A percentile compares a stretch with the other conserved stretches of the same genome.
phyloP scores from a whole-genome alignment of 208 protist species.

The Chromosphaera perkinsii region DNA sequence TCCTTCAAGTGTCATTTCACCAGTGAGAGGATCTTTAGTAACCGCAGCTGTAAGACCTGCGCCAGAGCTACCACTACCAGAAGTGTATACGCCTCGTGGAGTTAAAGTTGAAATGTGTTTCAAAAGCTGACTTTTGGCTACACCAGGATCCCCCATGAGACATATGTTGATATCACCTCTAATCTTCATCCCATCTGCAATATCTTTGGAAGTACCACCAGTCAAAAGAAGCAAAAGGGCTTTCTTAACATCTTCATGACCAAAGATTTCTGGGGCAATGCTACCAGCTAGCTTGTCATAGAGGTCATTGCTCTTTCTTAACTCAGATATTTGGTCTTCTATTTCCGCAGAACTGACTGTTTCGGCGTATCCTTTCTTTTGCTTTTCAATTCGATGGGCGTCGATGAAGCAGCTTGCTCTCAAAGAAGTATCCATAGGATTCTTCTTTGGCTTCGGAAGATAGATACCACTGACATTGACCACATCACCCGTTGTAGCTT shows the following conservation, averaged over 20 bases:
- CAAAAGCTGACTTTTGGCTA: constrained; percentile 79
- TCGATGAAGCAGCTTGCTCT: constrained; percentile 39
- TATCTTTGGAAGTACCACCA: constrained; percentile 51
- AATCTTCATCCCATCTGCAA: constrained; percentile 53
- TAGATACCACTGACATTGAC: constrained; percentile 57
- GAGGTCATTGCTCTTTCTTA: constrained; percentile 10
- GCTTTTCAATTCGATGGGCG: background rate
- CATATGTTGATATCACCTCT: constrained; percentile 97
- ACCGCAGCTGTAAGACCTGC: constrained; percentile 81
- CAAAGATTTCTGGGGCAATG: constrained; percentile 81
- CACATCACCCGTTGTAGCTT: constrained; percentile 62
- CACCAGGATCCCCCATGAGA: constrained; percentile 97
- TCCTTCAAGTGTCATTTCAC: constrained; percentile 73
- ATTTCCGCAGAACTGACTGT: background rate
- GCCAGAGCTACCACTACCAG: constrained; percentile 70
- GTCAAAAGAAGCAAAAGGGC: constrained; percentile 73
- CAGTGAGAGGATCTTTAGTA: constrained; percentile 56
- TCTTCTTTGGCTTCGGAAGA: constrained; percentile 23
- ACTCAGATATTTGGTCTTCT: background rate
- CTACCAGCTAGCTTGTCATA: constrained; percentile 50
- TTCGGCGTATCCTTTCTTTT: background rate
- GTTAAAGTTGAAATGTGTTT: constrained; percentile 56
- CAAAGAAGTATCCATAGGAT: background rate
- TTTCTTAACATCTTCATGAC: constrained; percentile 77
- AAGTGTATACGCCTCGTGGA: constrained; percentile 64